Conservation (phyloP, 306 rosid species). For the Hippophae tibetana region DNA sequence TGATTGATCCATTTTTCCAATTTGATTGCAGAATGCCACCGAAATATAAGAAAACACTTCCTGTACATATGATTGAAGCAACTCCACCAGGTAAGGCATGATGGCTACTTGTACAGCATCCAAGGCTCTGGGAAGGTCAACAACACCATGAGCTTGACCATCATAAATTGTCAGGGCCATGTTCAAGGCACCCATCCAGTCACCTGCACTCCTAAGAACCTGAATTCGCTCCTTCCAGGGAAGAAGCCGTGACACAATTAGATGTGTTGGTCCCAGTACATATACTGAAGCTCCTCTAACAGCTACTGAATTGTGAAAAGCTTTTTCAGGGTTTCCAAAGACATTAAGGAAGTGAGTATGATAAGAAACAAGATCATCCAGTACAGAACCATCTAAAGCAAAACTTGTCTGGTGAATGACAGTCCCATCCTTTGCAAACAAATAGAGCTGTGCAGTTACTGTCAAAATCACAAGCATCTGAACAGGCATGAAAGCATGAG, state of each 20-base stretch:
- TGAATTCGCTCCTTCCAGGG: slow-evolving; percentile 94
- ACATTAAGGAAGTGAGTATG: slow-evolving; percentile 69
- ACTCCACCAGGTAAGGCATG: slow-evolving; percentile 83
- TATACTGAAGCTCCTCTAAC: slow-evolving; percentile 90
- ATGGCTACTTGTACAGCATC: slow-evolving; percentile 83
- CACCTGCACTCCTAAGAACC: slow-evolving; percentile 83
- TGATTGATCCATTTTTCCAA: slow-evolving; percentile 50
- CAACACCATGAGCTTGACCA: slow-evolving; percentile 89
- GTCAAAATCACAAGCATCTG: slow-evolving; percentile 93
- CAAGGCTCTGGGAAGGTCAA: slow-evolving; percentile 91
- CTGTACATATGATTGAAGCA: slow-evolving; percentile 83
- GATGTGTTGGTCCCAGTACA: slow-evolving; percentile 74
- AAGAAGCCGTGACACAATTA: slow-evolving; percentile 78
- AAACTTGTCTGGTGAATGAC: slow-evolving; percentile 83
- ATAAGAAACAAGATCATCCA: slow-evolving; percentile 76
- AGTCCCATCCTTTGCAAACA: slow-evolving; percentile 85
- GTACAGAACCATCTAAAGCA: slow-evolving; percentile 52
- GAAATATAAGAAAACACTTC: slow-evolving; percentile 94
- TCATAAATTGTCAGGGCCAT: slow-evolving; percentile 92
- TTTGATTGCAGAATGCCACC: slow-evolving; percentile 84
- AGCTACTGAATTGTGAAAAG: slow-evolving; percentile 78
- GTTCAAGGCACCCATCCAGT: slow-evolving; percentile 97
- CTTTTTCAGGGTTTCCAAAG: slow-evolving; percentile 90
- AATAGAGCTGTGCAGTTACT: slow-evolving; percentile 62
- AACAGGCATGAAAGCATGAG: slow-evolving; percentile 23